These are phyloP conservation scores for Lolium rigidum DNA, from an alignment of 176 grass and related monocot species.

Conservation along the genomic window DNA sequence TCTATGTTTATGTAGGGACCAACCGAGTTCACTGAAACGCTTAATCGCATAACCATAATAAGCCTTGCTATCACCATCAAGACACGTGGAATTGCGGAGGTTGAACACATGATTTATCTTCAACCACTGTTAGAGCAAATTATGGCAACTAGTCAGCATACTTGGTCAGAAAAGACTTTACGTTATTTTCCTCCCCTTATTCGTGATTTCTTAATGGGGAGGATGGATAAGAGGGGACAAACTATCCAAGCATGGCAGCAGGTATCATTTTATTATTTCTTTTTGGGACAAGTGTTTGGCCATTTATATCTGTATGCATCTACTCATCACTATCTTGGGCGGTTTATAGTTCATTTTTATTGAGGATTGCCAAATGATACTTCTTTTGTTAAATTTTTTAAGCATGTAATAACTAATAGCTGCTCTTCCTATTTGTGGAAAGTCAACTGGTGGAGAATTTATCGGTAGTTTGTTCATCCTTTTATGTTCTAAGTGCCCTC, in stretches of 20 bases:
- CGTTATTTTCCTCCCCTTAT: slow-evolving; percentile 85
- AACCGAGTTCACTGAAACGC: slow-evolving; percentile 98
- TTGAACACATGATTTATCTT: slow-evolving; percentile 96
- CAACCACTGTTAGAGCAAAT: slow-evolving; percentile 95
- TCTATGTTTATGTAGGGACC: slow-evolving; percentile 64
- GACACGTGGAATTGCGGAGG: slow-evolving; percentile 96
- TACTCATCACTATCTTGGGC: neutral
- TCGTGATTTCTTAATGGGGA: slow-evolving; percentile 75
- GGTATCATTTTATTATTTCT: slow-evolving; percentile 53
- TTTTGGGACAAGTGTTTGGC: slow-evolving; percentile 14
- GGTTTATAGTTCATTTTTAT: slow-evolving; percentile 1
- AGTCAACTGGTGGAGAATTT: neutral
- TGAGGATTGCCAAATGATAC: neutral
- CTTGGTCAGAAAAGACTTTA: slow-evolving; percentile 96
- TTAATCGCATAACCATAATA: slow-evolving; percentile 99
- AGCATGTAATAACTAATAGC: neutral
- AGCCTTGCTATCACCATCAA: slow-evolving; percentile 99
- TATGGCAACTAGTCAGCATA: slow-evolving; percentile 96
- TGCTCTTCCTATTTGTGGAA: neutral
- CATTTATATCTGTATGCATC: slow-evolving; percentile 33
- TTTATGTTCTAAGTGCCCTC: slow-evolving; percentile 14
- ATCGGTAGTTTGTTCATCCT: neutral
- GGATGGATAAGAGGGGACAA: slow-evolving; percentile 91
- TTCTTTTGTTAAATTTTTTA: slow-evolving; percentile 14
- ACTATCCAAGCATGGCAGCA: slow-evolving; percentile 93